A percentile compares a stretch with the other conserved stretches of the same genome.
These are phyloP conservation scores for Trichosporon sp. DNA, from an alignment of 1,284 basidiomycete species.

Conservation along the genomic window DNA sequence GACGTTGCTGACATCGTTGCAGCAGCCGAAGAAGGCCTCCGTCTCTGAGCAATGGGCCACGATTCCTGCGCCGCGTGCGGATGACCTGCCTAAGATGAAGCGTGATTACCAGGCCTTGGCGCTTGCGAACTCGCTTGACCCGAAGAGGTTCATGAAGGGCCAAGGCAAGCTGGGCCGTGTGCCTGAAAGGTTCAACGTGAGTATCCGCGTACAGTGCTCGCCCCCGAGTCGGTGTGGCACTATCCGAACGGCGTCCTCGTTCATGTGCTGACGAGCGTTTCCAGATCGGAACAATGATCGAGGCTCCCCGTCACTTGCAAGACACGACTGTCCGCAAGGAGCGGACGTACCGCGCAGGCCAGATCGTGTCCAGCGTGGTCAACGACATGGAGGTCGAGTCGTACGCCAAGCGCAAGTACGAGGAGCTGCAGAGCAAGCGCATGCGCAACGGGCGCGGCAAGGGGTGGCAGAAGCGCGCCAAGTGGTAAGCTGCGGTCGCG, in stretches of 20 bases:
- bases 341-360: slow-evolving; percentile 71
- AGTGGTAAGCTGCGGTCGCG: slow-evolving; percentile 30
- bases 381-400: slow-evolving; percentile 76
- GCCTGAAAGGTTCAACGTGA: slow-evolving; percentile 82
- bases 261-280: background rate
- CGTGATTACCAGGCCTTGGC: slow-evolving; percentile 90
- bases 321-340: slow-evolving; percentile 68
- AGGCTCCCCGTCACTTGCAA: slow-evolving; percentile 68
- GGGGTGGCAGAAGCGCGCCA: slow-evolving; percentile 59
- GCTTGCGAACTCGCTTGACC: slow-evolving; percentile 86
- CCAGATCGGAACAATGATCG: slow-evolving; percentile 81
- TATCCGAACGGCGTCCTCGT: background rate
- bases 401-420: slow-evolving; percentile 92
- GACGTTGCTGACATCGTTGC: slow-evolving; percentile 15
- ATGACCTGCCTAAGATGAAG: slow-evolving; percentile 73
- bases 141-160: slow-evolving; percentile 89
- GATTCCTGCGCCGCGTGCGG: slow-evolving; percentile 73
- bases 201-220: slow-evolving; percentile 28
- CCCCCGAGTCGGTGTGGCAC: background rate
- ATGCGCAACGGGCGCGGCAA: slow-evolving; percentile 70
- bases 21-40: slow-evolving; percentile 60
- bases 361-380: slow-evolving; percentile 81
- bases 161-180: slow-evolving; percentile 68
- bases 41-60: slow-evolving; percentile 86
- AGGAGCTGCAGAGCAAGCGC: slow-evolving; percentile 67